A percentile compares a stretch with the other conserved stretches of the same genome.
Conservation (phyloP, 202 grass and related monocot genomes). For the Alloteropsis angusta region DNA sequence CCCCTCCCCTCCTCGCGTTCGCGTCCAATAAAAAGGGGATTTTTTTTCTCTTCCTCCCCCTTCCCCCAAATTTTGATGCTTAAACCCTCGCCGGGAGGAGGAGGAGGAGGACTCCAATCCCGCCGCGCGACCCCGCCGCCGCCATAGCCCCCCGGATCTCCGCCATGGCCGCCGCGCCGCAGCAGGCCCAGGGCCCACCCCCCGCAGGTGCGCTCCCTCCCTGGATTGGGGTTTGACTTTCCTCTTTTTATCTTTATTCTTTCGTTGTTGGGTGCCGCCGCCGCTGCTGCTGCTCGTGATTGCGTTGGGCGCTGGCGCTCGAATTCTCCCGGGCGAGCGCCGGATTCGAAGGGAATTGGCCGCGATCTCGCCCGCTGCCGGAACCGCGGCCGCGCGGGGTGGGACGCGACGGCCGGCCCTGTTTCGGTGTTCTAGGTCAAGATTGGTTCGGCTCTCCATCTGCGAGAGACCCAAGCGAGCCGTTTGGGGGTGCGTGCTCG, state of each 20-base stretch:
- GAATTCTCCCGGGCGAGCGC: neutral
- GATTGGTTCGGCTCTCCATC: neutral
- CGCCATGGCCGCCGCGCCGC: constrained; percentile 24
- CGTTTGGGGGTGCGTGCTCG: neutral
- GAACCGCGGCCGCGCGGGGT: neutral
- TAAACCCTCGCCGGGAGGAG: constrained; percentile 27
- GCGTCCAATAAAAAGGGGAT: constrained; percentile 21
- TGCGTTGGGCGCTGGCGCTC: neutral
- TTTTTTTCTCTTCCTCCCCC: neutral
- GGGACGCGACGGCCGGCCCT: neutral
- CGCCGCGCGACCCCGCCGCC: neutral
- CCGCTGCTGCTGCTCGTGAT: neutral
- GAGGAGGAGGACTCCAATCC: constrained; percentile 12
- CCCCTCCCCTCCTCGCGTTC: neutral
- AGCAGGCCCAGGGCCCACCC: constrained; percentile 1
- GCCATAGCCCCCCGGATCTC: constrained; percentile 14
- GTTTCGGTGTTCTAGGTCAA: constrained; percentile 1
- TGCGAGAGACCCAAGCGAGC: neutral
- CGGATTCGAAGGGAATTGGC: neutral
- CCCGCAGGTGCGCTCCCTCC: neutral
- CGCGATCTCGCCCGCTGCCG: neutral
- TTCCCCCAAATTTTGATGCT: constrained; percentile 20
- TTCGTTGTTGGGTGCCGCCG: too few relatives aligned
- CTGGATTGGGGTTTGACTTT: constrained; percentile 21
- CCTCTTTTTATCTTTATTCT: neutral